phyloP scores from a whole-genome alignment of 2,329 filamentous ascomycete genomes.

The Beauveria bassiana region DNA sequence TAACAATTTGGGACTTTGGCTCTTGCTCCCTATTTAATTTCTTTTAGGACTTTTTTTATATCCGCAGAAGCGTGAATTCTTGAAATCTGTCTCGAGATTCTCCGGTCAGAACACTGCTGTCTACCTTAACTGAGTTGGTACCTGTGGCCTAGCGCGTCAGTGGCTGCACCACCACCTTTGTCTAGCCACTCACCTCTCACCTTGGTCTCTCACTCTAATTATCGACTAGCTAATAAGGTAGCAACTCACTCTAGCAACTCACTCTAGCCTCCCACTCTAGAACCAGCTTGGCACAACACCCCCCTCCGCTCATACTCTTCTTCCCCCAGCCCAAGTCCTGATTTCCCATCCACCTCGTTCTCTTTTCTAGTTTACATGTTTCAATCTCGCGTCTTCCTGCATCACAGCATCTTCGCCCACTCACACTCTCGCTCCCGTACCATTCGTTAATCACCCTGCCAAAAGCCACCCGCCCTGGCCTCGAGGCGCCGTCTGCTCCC shows the following conservation, averaged over 20 bases:
- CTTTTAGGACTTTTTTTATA: too few species aligned
- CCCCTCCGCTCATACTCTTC: neutral
- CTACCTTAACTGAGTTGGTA: too few species aligned
- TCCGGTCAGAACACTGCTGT: too few species aligned
- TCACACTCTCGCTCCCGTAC: neutral
- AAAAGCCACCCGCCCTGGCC: neutral
- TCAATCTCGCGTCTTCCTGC: constrained; percentile 2
- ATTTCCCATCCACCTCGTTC: neutral
- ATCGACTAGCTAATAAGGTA: neutral
- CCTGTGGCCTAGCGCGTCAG: neutral
- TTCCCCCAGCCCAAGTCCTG: neutral
- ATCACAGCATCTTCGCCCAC: constrained; percentile 1
- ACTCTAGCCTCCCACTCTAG: neutral
- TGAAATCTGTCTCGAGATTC: too few species aligned
- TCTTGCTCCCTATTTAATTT: too few species aligned
- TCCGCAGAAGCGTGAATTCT: too few species aligned
- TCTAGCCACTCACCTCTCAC: neutral
- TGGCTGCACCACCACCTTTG: neutral
- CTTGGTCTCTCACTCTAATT: neutral
- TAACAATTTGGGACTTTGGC: too few species aligned
- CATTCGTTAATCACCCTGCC: neutral
- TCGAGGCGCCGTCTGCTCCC: neutral
- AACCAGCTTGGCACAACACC: neutral
- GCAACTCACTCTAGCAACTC: too few species aligned
- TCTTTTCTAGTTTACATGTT: constrained; percentile 3